Evolutionary conservation across 1,284 basidiomycete genomes (phyloP).

Genomic region (Athelia psychrophila): DNA sequence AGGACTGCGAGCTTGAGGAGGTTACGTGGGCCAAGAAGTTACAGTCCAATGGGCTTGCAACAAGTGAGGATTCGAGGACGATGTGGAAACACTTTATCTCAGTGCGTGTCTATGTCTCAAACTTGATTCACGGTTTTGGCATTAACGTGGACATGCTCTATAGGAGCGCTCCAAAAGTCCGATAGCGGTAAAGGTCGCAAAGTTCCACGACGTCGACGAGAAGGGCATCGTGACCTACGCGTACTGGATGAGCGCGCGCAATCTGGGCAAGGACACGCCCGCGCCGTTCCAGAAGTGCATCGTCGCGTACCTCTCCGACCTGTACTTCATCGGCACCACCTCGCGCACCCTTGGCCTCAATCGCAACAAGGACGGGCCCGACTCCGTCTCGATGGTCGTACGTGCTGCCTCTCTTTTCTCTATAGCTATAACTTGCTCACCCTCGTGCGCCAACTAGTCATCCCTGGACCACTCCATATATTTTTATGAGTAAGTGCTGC

Average conservation of each 20-base stretch:
- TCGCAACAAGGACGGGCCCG: slow-evolving; percentile 41
- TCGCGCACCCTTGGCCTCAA: slow-evolving; percentile 50
- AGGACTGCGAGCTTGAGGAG: slow-evolving; percentile 65
- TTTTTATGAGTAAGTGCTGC: slow-evolving; percentile 71
- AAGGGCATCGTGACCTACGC: slow-evolving; percentile 54
- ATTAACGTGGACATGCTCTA: not conserved
- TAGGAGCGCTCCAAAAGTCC: slow-evolving; percentile 73
- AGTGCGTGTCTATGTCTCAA: slow-evolving; percentile 29
- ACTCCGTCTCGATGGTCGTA: slow-evolving; percentile 70
- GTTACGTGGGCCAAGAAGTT: slow-evolving; percentile 34
- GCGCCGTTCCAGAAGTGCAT: slow-evolving; percentile 85
- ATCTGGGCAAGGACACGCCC: slow-evolving; percentile 62
- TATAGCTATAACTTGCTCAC: slow-evolving; percentile 1
- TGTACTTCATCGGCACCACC: slow-evolving; percentile 57
- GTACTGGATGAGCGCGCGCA: slow-evolving; percentile 82
- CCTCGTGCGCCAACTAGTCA: slow-evolving; percentile 43
- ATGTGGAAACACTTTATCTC: slow-evolving; percentile 39
- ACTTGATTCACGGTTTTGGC: not conserved
- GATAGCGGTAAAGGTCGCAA: slow-evolving; percentile 59
- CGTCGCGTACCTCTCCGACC: slow-evolving; percentile 82
- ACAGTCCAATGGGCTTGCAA: slow-evolving; percentile 31
- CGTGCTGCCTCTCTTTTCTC: slow-evolving; percentile 20
- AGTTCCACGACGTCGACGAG: slow-evolving; percentile 30
- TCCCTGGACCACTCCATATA: slow-evolving; percentile 85
- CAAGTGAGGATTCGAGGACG: slow-evolving; percentile 27